Percentiles rank a stretch among this genome's conserved stretches.
phyloP scores from a whole-genome alignment of 352 stramenopile genomes.

The Pythium brachiatum region DNA sequence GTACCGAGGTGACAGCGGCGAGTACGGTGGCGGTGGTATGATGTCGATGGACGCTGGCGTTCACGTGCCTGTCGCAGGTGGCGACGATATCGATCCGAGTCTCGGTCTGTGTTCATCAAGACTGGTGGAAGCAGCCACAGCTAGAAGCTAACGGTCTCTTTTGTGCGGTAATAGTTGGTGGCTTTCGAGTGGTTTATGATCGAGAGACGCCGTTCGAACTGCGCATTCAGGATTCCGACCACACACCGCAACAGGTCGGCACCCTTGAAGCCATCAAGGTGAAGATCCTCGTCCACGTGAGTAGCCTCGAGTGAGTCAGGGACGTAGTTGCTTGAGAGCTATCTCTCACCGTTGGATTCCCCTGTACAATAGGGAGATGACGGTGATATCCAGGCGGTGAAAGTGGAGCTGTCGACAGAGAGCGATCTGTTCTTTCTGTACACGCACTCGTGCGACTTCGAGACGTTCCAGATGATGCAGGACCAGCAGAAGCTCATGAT shows the following conservation, averaged over 20 bases:
- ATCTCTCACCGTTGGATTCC: neutral
- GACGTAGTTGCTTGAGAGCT: neutral
- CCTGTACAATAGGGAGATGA: constrained; percentile 67
- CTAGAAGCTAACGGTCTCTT: neutral
- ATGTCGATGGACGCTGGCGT: constrained; percentile 12
- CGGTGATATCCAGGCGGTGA: constrained; percentile 76
- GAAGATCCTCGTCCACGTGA: constrained; percentile 90
- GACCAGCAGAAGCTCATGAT: constrained; percentile 96
- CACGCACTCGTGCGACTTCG: constrained; percentile 83
- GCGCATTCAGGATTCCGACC: constrained; percentile 84
- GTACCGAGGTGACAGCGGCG: constrained; percentile 21
- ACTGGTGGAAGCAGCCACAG: neutral
- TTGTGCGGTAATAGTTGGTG: constrained; percentile 50
- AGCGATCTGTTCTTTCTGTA: constrained; percentile 95
- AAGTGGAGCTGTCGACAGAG: constrained; percentile 91
- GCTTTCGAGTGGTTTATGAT: constrained; percentile 90
- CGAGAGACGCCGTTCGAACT: constrained; percentile 90
- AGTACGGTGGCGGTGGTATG: constrained; percentile 32
- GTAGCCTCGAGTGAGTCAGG: neutral
- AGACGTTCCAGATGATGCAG: constrained; percentile 89
- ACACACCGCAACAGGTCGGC: constrained; percentile 86
- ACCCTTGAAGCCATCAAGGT: constrained; percentile 94
- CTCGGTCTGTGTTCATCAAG: constrained; percentile 37
- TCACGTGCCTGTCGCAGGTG: constrained; percentile 45
- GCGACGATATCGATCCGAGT: constrained; percentile 80